Percentiles rank a stretch among this genome's conserved stretches.
Conservation (phyloP, 2,329 filamentous ascomycete species). For the Cladosporium sp. region DNA sequence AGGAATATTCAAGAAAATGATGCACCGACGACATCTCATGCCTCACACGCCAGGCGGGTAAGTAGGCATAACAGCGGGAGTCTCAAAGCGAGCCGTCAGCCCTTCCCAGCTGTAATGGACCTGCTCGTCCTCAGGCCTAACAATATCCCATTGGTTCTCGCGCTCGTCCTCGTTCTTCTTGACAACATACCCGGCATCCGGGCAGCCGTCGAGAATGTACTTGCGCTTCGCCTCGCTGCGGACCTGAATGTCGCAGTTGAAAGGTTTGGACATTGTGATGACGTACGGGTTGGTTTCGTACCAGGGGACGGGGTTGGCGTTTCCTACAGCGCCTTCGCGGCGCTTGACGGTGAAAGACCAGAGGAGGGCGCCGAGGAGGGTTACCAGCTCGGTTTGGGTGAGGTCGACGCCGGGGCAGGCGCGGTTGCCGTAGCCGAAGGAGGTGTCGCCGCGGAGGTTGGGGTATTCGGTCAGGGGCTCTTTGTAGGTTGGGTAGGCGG, state of each 20-base stretch:
- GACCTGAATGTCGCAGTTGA: constrained; percentile 26
- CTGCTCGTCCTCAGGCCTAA: constrained; percentile 10
- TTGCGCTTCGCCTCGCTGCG: constrained; percentile 28
- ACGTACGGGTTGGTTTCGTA: constrained; percentile 32
- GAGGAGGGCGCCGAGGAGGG: constrained; percentile 27
- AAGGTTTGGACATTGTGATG: constrained; percentile 32
- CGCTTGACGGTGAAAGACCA: constrained; percentile 30
- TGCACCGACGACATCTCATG: neutral
- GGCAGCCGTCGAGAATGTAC: constrained; percentile 26
- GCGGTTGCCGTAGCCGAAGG: constrained; percentile 33
- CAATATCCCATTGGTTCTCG: constrained; percentile 14
- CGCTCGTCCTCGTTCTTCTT: constrained; percentile 18
- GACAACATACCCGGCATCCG: constrained; percentile 23
- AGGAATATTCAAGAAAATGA: too few relatives aligned
- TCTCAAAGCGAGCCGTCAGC: constrained; percentile 11
- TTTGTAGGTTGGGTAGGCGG: constrained; percentile 32
- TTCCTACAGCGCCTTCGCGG: constrained; percentile 21
- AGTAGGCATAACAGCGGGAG: constrained; percentile 11
- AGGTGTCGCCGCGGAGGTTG: constrained; percentile 28
- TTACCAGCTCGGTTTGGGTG: constrained; percentile 27
- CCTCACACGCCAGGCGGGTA: constrained; percentile 11
- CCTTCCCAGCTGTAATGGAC: constrained; percentile 13
- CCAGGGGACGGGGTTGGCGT: constrained; percentile 26
- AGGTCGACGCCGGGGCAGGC: constrained; percentile 32
- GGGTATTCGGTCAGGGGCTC: constrained; percentile 33